Evolutionary conservation across 2,329 filamentous ascomycete species (phyloP), one percentile per base, ranked within the genome.

Genomic region (Alternaria sp.): DNA sequence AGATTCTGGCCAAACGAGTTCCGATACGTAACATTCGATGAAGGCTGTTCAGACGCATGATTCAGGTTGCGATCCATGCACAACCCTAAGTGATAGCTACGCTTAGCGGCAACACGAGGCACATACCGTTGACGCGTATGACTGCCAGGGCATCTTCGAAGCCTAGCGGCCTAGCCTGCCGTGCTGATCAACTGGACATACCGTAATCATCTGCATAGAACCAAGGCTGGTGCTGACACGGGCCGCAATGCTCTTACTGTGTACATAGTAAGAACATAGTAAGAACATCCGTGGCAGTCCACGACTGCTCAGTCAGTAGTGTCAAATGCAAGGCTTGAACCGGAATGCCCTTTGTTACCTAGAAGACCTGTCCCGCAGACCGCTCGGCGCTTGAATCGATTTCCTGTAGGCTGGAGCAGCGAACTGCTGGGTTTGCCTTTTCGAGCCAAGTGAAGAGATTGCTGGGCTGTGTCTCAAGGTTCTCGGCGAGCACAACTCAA

Each of bases 41-140:
- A 51, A 58, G 44, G 53, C 33, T 44, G 54, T 36, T 54, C 26
- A 17, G 24, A 45, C 49, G 50, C 48, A 56, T 56, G 49, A 55
- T 57, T 57, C 60, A 69, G 69, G n/a, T 58, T 46, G 56, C 60
- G 62, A 65, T 59, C 70, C 69, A 65, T 72, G 69, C 66, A 62
- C 58, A 49, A 64, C 58, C 42, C 54, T 56, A 41, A 41, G 33
- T 60, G 56, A 61, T 61, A 57, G 59, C 14, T n/a, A 53, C 39
- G 51, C 39, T 45, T 69, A 56, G 54, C 54, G 58, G 51, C 58
- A 55, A 53, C 57, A 58, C 61, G 64, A 50, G 60, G 63, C 52
- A 57, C 53, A 31, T 51, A 52, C 69, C 63, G 69, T 71, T 24
- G 60, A 62, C 40, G 50, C 31, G 49, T 56, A 51, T 45, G 48